These are phyloP conservation scores for sunflower (Helianthus annuus) DNA, from an alignment of 129 eudicot genomes.

Conservation along the genomic window HanXRQr2.0-SUNRISE NC_035435.2:32022248-32022747, in stretches of 20 bases:
- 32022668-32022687: too few species aligned
- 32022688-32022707: too few species aligned
- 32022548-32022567: too few species aligned
- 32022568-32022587: too few species aligned
- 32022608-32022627: too few species aligned
- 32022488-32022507: background rate
- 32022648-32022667: too few species aligned
- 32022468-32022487: background rate
- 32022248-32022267: constrained; percentile 1
- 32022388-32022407: constrained; percentile 22
- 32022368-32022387: constrained; percentile 20
- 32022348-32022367: constrained; percentile 30
- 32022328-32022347: constrained; percentile 39
- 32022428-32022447: background rate
- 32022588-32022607: too few species aligned
- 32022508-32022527: constrained; percentile 10
- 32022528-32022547: background rate
- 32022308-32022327: constrained; percentile 53
- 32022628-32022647: too few species aligned
- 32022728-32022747: too few species aligned
- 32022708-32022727: too few species aligned
- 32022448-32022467: background rate
- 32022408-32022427: background rate
- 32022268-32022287: constrained; percentile 33
- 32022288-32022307: constrained; percentile 39